phyloP scores from a whole-genome alignment of 2,329 filamentous ascomycete species.

The Acrodontium crateriforme region DNA sequence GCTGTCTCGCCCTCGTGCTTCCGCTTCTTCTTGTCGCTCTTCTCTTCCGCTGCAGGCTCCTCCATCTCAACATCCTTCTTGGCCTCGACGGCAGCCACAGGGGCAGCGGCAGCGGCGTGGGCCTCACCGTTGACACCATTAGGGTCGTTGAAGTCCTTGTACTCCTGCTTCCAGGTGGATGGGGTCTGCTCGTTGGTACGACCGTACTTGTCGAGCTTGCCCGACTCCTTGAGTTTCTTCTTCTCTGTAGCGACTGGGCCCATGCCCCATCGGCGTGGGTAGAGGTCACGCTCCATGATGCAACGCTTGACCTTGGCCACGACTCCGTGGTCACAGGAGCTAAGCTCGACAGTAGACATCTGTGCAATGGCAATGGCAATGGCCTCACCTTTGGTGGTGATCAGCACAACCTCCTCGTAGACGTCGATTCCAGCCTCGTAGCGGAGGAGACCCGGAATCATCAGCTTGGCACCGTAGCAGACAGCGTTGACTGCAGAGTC shows the following conservation, averaged over 20 bases:
- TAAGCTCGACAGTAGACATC: slow-evolving; percentile 96
- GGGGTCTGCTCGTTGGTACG: slow-evolving; percentile 86
- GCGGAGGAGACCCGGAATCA: slow-evolving; percentile 89
- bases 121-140: slow-evolving; percentile 20
- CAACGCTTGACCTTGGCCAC: slow-evolving; percentile 98
- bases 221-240: slow-evolving; percentile 98
- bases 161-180: slow-evolving; percentile 79
- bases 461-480: slow-evolving; percentile 96
- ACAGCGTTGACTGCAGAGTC: slow-evolving; percentile 93
- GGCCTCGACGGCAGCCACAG: slow-evolving; percentile 25
- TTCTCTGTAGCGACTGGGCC: slow-evolving; percentile 89
- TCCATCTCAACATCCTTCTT: slow-evolving; percentile 27
- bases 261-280: slow-evolving; percentile 91
- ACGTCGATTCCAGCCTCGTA: slow-evolving; percentile 88
- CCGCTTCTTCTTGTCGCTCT: slow-evolving; percentile 19
- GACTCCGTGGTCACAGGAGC: slow-evolving; percentile 91
- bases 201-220: slow-evolving; percentile 96
- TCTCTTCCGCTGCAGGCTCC: slow-evolving; percentile 20
- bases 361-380: slow-evolving; percentile 92
- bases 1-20: slow-evolving; percentile 37
- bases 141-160: slow-evolving; percentile 70
- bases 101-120: slow-evolving; percentile 20
- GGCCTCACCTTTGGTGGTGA: slow-evolving; percentile 98
- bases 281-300: slow-evolving; percentile 98
- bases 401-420: slow-evolving; percentile 90